Base-by-base conservation (phyloP, 768 basidiomycete genomes). In the Pleurotus giganteus region DNA sequence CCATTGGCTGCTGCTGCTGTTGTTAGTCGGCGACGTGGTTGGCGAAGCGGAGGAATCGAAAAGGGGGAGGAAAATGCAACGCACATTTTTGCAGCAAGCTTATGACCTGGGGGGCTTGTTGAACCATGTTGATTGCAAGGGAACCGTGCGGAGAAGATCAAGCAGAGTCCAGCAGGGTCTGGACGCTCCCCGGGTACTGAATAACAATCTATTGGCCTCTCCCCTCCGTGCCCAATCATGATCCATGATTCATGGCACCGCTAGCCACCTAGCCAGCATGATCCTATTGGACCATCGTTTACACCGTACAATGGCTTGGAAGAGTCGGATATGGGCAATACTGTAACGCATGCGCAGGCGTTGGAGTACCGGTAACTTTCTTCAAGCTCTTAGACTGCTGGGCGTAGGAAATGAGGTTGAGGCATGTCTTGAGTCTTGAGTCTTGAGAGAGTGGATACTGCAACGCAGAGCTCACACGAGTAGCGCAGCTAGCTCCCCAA, bases 31-130 rank as follows among this genome's bases (percentile, higher is more conserved):
- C n/a, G 31, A 37, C 24, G 32, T 37, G 23, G 19, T 34, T 51
- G 29, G 31, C 17, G 34, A 31, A 31, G 27, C 44, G 44, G 44
- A 45, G 23, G 19, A 23, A 45, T 28, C 4, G 27, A 24, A 31
- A 26, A 24, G 26, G 19, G 29, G 34, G 34, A 28, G 49, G 34
- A 37, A 24, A 37, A 17, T 29, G 15, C 11, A 27, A 37, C 31
- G 19, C 31, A 36, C n/a, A 51, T 6, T 34, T 15, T 19, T 37
- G 21, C 24, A 4, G 19, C 31, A 36, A 23, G 24, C 34, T 51
- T 51, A 51, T 51, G 31, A 51, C 21, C 37, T 17, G 36, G n/a
- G 49, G 34, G 49, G 31, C 32, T 51, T 51, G 49, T 51, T 51
- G 49, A 51, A 37, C 49, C 49, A 51, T 51, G 49, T 51, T 51